A percentile compares a stretch with the other conserved stretches of the same genome.
These are phyloP conservation scores for Exserohilum rostratum DNA, from an alignment of 2,329 filamentous ascomycete genomes.

Conservation along the genomic window DNA sequence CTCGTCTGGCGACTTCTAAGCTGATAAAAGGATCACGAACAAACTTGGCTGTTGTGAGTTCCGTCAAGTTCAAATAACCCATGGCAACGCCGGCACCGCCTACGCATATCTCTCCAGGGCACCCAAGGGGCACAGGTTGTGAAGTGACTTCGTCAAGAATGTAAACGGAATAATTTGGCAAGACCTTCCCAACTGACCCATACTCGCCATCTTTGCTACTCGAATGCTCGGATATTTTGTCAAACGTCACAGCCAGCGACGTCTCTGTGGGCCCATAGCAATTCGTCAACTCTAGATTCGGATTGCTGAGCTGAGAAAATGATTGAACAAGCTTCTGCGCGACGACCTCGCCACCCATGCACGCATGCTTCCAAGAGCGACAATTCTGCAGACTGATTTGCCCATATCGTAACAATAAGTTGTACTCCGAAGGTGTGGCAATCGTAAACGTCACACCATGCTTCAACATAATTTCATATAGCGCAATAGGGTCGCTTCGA, in stretches of 20 bases:
- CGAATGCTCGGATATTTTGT: slow-evolving; percentile 14
- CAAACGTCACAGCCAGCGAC: background rate
- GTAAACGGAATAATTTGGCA: slow-evolving; percentile 28
- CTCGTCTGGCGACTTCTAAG: background rate
- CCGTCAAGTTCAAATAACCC: slow-evolving; percentile 38
- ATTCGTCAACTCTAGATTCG: slow-evolving; percentile 14
- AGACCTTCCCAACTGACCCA: background rate
- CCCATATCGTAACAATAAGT: slow-evolving; percentile 28
- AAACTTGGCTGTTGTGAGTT: slow-evolving; percentile 20
- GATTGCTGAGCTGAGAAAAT: slow-evolving; percentile 5
- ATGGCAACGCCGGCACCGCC: slow-evolving; percentile 46
- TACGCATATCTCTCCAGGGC: slow-evolving; percentile 52
- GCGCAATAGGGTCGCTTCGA: slow-evolving; percentile 44
- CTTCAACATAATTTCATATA: slow-evolving; percentile 47
- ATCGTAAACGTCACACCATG: slow-evolving; percentile 49
- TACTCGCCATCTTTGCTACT: background rate
- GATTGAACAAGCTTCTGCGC: background rate
- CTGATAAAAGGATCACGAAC: slow-evolving; percentile 1
- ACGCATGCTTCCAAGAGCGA: slow-evolving; percentile 38
- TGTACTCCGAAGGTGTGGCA: slow-evolving; percentile 53
- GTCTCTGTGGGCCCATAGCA: slow-evolving; percentile 28
- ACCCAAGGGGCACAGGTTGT: slow-evolving; percentile 48
- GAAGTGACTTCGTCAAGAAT: slow-evolving; percentile 51
- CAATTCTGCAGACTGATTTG: slow-evolving; percentile 18
- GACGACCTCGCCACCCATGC: slow-evolving; percentile 29